Conservation (phyloP, 2,329 filamentous ascomycete species). For the Pleoardoris graminearum region DNA sequence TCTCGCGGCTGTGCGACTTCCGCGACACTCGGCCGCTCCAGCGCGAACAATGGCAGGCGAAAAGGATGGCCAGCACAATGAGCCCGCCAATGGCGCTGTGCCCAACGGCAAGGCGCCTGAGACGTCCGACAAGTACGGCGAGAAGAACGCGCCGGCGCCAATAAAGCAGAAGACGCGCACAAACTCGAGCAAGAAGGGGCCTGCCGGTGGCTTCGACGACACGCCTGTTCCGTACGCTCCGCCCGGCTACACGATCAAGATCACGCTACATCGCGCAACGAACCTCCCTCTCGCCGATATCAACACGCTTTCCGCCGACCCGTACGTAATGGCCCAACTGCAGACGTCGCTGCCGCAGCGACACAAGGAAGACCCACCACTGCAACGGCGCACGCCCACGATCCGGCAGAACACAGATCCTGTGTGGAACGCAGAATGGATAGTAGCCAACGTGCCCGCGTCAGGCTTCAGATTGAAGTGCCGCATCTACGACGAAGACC, state of each 20-base stretch:
- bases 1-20: not conserved
- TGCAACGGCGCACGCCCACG: constrained; percentile 76
- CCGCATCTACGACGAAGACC: constrained; percentile 87
- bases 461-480: constrained; percentile 84
- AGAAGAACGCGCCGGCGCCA: constrained; percentile 24
- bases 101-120: constrained; percentile 20
- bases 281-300: constrained; percentile 86
- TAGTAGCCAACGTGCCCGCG: constrained; percentile 81
- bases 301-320: constrained; percentile 76
- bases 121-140: constrained; percentile 18
- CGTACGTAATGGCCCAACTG: constrained; percentile 78
- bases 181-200: constrained; percentile 47
- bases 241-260: constrained; percentile 79
- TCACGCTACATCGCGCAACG: constrained; percentile 78
- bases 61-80: constrained; percentile 5
- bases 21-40: not conserved
- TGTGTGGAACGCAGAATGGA: constrained; percentile 82
- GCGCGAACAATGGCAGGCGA: constrained; percentile 16
- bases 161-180: constrained; percentile 29
- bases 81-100: constrained; percentile 1
- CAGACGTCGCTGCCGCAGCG: constrained; percentile 69
- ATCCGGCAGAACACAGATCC: constrained; percentile 73
- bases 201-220: constrained; percentile 76
- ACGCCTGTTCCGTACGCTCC: constrained; percentile 76
- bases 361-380: constrained; percentile 82